Conservation (phyloP, 495 filamentous ascomycete genomes). For the Aspergillus wentii region DNA sequence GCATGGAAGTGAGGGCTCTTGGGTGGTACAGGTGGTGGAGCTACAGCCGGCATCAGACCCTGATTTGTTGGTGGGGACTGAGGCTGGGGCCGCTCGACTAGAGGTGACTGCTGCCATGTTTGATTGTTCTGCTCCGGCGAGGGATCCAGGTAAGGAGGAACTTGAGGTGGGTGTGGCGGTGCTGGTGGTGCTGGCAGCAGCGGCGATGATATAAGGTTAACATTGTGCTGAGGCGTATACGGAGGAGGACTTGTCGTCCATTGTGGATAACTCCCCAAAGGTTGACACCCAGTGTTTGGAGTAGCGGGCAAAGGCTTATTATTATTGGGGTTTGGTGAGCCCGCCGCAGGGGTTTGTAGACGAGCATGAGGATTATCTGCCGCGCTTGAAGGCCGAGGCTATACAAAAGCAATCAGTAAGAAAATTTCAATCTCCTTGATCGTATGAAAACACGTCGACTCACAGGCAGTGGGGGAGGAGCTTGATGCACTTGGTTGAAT, state of each 20-base stretch:
- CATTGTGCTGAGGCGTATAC: slow-evolving; percentile 18
- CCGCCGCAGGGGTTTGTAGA: slow-evolving; percentile 14
- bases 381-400: slow-evolving; percentile 40
- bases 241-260: slow-evolving; percentile 19
- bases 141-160: slow-evolving; percentile 25
- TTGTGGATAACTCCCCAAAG: slow-evolving; percentile 13
- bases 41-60: slow-evolving; percentile 11
- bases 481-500: slow-evolving; percentile 29
- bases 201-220: slow-evolving; percentile 8
- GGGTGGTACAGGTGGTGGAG: slow-evolving; percentile 17
- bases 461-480: slow-evolving; percentile 46
- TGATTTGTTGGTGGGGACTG: slow-evolving; percentile 7
- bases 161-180: slow-evolving; percentile 38
- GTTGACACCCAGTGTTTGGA: slow-evolving; percentile 11
- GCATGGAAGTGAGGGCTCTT: slow-evolving; percentile 15
- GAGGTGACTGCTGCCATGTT: slow-evolving; percentile 15
- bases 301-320: slow-evolving; percentile 4
- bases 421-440: not conserved
- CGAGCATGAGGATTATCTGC: slow-evolving; percentile 18
- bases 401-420: slow-evolving; percentile 4
- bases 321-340: slow-evolving; percentile 12
- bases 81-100: not conserved
- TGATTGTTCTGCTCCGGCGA: slow-evolving; percentile 17
- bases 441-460: slow-evolving; percentile 13
- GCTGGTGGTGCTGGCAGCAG: too few relatives aligned